Percentiles rank a stretch among this genome's conserved stretches.
phyloP scores from a whole-genome alignment of 164 flowering plant species.

The Macadamia tetraphylla region DNA sequence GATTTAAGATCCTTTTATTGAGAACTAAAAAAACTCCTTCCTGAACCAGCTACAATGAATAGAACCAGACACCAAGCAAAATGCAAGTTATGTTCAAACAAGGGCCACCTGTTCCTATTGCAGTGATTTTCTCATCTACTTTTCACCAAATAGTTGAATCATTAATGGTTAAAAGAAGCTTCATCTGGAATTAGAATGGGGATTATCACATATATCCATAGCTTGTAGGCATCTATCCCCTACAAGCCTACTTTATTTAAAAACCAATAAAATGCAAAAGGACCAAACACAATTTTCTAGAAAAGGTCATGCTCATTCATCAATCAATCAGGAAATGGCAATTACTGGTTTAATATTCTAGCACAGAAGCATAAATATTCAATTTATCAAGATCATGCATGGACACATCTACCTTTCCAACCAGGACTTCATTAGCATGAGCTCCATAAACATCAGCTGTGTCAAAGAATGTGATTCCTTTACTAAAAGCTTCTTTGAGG shows the following conservation, averaged over 20 bases:
- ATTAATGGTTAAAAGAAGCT: background rate
- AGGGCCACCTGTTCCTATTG: background rate
- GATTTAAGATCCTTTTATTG: background rate
- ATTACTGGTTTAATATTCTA: background rate
- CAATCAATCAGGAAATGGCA: background rate
- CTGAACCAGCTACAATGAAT: background rate
- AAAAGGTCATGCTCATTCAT: background rate
- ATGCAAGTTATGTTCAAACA: background rate
- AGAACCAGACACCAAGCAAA: background rate
- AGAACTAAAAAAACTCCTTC: background rate
- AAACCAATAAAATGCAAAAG: background rate
- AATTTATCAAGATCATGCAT: background rate
- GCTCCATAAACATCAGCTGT: constrained; percentile 57
- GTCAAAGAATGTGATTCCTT: constrained; percentile 66
- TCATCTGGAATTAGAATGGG: background rate
- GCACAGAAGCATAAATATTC: background rate
- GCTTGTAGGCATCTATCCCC: too few species aligned
- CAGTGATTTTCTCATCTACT: background rate
- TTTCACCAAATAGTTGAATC: background rate
- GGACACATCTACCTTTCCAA: constrained; percentile 41
- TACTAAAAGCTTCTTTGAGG: constrained; percentile 38
- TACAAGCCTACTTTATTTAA: background rate
- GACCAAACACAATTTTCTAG: background rate
- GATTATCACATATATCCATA: background rate
- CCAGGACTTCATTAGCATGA: constrained; percentile 43